These are phyloP conservation scores for Penicillium mononematosum DNA, from an alignment of 495 filamentous ascomycete genomes.

Conservation along the genomic window DNA sequence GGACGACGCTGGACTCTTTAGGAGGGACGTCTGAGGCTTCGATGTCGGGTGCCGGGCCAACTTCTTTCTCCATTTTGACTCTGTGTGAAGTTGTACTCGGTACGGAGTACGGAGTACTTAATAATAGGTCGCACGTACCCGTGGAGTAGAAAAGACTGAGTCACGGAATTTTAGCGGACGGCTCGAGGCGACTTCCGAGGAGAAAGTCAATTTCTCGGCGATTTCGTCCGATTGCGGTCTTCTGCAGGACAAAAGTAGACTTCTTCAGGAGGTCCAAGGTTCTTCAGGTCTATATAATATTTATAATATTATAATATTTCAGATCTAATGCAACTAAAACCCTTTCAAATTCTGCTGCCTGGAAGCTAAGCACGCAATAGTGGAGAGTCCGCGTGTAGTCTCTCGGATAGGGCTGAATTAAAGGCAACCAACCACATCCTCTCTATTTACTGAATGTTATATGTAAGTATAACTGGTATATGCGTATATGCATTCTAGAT, in stretches of 20 bases:
- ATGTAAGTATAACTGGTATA: too few species aligned
- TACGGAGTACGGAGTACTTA: not conserved
- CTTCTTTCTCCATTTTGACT: constrained; percentile 24
- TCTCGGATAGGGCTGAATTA: constrained; percentile 16
- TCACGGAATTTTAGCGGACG: constrained; percentile 4
- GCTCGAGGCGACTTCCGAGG: constrained; percentile 8
- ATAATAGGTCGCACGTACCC: not conserved
- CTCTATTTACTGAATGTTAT: too few species aligned
- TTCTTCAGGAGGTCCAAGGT: too few species aligned
- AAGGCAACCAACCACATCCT: not conserved
- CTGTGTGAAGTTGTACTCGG: not conserved
- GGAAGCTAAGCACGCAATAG: constrained; percentile 6
- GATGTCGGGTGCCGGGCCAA: constrained; percentile 22
- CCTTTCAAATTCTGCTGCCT: constrained; percentile 7
- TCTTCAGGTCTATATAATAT: not conserved
- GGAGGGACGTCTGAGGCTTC: constrained; percentile 22
- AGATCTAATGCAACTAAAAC: too few species aligned
- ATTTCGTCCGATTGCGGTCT: not conserved
- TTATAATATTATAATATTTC: too few species aligned
- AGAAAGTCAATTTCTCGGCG: constrained; percentile 6
- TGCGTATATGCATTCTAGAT: too few species aligned
- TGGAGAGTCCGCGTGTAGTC: not conserved
- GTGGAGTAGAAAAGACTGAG: not conserved
- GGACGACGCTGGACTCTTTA: constrained; percentile 16
- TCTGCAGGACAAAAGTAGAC: not conserved